Conservation (phyloP, 139 green algal species). For the Zygnema circumcarinatum region DNA sequence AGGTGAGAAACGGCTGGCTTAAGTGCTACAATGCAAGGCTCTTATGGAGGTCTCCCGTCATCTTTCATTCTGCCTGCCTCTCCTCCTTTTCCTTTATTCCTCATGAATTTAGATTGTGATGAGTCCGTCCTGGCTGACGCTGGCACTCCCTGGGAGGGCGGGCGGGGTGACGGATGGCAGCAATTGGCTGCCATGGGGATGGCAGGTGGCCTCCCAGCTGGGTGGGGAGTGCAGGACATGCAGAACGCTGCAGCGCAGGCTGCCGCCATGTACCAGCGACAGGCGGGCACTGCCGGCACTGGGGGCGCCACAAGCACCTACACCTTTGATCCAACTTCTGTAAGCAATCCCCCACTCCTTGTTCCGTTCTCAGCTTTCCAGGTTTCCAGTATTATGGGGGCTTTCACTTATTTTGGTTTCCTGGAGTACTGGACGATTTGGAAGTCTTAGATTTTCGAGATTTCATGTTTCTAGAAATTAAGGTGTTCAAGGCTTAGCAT, state of each 20-base stretch:
- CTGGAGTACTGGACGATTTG: too few species aligned
- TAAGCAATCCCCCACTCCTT: neutral
- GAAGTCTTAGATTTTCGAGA: too few species aligned
- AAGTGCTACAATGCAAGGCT: neutral
- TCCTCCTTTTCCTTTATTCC: neutral
- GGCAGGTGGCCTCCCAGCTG: neutral
- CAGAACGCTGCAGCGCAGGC: neutral
- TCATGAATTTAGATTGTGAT: neutral
- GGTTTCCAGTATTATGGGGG: too few species aligned
- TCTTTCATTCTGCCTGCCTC: neutral
- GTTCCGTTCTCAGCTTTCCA: too few species aligned
- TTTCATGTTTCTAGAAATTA: too few species aligned
- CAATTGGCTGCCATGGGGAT: constrained; percentile 19
- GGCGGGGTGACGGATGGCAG: neutral
- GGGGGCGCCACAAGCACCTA: neutral
- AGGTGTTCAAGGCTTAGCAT: too few species aligned
- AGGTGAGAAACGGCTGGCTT: too few species aligned
- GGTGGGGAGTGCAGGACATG: neutral
- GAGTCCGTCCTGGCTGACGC: too few species aligned
- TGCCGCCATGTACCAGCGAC: constrained; percentile 4
- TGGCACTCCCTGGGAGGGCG: too few species aligned
- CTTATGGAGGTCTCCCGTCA: neutral
- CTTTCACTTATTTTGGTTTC: too few species aligned
- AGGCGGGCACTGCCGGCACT: neutral
- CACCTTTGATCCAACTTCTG: neutral